phyloP scores from a whole-genome alignment of 345 rosid genomes.

The Arabidopsis arenosa region DNA sequence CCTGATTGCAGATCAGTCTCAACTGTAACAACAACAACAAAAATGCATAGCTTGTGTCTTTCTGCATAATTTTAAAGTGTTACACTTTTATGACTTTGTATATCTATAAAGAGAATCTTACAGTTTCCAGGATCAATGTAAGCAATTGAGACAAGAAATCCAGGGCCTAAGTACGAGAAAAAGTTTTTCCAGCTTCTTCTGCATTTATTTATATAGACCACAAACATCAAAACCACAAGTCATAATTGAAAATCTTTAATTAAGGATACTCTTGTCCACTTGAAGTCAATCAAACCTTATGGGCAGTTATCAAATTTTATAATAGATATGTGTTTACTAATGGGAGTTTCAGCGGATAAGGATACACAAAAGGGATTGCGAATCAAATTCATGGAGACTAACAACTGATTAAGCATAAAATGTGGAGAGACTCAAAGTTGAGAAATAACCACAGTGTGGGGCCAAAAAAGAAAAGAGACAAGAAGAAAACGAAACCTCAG shows the following conservation, averaged over 20 bases:
- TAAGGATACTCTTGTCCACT: neutral
- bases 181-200: conserved; percentile 89
- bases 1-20: conserved; percentile 92
- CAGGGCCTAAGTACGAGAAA: conserved; percentile 85
- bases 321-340: neutral
- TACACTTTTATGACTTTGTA: conserved; percentile 15
- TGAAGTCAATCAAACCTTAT: neutral
- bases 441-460: neutral
- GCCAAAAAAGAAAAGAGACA: neutral
- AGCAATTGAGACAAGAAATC: conserved; percentile 89
- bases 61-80: neutral
- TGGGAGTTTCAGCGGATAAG: neutral
- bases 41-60: conserved; percentile 19
- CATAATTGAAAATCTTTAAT: conserved; percentile 5
- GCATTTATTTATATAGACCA: conserved; percentile 34
- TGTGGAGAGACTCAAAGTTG: neutral
- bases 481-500: conserved; percentile 65
- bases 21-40: conserved; percentile 53
- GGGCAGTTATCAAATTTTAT: neutral
- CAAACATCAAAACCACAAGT: conserved; percentile 20
- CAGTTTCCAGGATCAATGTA: conserved; percentile 96
- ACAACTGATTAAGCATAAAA: neutral
- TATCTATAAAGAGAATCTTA: conserved; percentile 43
- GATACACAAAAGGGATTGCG: neutral
- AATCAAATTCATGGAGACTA: neutral